phyloP scores from a whole-genome alignment of 805 yeast species.

The Starmerella etchellsii region DNA sequence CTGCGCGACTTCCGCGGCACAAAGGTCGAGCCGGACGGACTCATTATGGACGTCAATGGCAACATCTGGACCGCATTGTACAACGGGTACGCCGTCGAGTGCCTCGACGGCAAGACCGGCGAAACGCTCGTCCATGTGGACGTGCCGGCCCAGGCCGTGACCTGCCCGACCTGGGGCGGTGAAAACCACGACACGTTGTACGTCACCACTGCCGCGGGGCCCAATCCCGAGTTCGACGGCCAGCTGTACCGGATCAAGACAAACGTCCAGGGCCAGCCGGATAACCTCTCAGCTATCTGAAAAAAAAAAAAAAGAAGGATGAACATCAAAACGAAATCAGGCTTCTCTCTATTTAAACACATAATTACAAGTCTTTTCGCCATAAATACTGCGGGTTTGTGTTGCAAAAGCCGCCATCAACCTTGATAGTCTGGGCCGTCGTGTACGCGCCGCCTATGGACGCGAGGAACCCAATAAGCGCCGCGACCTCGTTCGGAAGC shows the following conservation, averaged over 20 bases:
- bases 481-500: slow-evolving; percentile 14
- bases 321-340: too few species aligned
- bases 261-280: slow-evolving; percentile 22
- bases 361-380: slow-evolving; percentile 4
- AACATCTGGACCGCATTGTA: slow-evolving; percentile 24
- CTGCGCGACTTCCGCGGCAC: slow-evolving; percentile 20
- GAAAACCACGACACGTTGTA: slow-evolving; percentile 23
- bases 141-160: slow-evolving; percentile 19
- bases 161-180: slow-evolving; percentile 32
- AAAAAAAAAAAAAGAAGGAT: too few species aligned
- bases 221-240: slow-evolving; percentile 24
- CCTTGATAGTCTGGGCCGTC: slow-evolving; percentile 13
- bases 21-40: slow-evolving; percentile 22
- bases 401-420: slow-evolving; percentile 14
- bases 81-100: slow-evolving; percentile 21
- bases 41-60: slow-evolving; percentile 22
- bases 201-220: slow-evolving; percentile 23
- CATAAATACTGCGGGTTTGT: slow-evolving; percentile 15
- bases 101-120: slow-evolving; percentile 22
- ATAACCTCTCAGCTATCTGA: slow-evolving; percentile 17
- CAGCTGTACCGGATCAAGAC: slow-evolving; percentile 25
- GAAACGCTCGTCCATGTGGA: slow-evolving; percentile 21
- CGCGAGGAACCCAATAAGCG: slow-evolving; percentile 9
- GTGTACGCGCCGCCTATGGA: slow-evolving; percentile 13
- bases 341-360: too few species aligned